Evolutionary conservation across 495 filamentous ascomycete genomes (phyloP).

Genomic region (Bacidia gigantensis): DNA sequence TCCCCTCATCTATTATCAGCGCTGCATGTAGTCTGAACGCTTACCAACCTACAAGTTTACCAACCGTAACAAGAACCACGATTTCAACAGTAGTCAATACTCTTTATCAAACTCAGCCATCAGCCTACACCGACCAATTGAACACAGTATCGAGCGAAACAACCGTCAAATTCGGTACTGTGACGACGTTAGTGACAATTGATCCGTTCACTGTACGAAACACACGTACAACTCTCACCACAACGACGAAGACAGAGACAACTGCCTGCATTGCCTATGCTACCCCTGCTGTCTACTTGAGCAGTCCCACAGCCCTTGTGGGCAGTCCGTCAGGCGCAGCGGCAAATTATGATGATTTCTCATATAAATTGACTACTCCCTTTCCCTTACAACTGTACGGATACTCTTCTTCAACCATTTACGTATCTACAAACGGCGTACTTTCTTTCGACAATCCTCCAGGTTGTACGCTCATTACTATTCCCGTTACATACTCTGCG

Average conservation of each 20-base stretch:
- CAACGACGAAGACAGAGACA: not conserved
- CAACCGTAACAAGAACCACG: not conserved
- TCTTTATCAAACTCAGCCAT: not conserved
- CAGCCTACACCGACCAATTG: not conserved
- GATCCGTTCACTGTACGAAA: not conserved
- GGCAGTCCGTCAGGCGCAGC: not conserved
- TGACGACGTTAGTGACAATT: not conserved
- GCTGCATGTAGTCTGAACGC: constrained; percentile 8
- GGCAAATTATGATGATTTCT: constrained; percentile 1
- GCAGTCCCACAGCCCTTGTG: not conserved
- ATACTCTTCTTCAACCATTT: not conserved
- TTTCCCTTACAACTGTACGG: constrained; percentile 3
- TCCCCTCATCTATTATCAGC: constrained; percentile 2
- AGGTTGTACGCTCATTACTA: not conserved
- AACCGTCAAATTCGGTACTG: not conserved
- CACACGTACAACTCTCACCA: not conserved
- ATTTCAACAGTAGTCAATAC: not conserved
- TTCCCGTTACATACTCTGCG: not conserved
- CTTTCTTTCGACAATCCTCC: not conserved
- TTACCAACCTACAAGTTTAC: not conserved
- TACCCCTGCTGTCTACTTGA: not conserved
- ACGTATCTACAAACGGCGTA: not conserved
- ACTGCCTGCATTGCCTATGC: not conserved
- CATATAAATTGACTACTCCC: not conserved
- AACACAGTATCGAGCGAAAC: not conserved